Percentiles rank a stretch among this genome's conserved stretches.
These are phyloP conservation scores for Eimeria brunetti DNA, from an alignment of 169 alveolate species.

Conservation along the genomic window DNA sequence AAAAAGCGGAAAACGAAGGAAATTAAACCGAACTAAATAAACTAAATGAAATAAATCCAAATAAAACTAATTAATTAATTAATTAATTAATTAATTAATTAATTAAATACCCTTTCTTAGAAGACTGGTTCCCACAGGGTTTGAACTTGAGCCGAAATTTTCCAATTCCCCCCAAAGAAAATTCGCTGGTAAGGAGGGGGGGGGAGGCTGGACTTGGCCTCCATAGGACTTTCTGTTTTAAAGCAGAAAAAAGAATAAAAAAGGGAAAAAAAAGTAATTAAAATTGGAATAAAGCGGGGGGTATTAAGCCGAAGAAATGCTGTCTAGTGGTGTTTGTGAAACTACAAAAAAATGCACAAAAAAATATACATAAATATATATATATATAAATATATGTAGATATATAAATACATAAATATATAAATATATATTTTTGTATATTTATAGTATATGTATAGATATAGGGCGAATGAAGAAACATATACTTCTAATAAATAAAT, in stretches of 20 bases:
- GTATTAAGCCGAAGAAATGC: neutral
- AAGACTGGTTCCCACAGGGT: neutral
- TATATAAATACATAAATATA: neutral
- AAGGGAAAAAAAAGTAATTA: neutral
- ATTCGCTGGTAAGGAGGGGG: neutral
- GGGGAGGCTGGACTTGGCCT: neutral
- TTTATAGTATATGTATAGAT: too few species aligned
- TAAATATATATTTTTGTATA: too few species aligned
- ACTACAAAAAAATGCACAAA: neutral
- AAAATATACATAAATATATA: too few species aligned
- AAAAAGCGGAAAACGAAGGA: too few species aligned
- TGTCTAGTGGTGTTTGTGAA: neutral
- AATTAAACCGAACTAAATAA: too few species aligned
- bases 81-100: too few species aligned
- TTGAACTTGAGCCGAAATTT: constrained; percentile 3
- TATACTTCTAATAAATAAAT: neutral
- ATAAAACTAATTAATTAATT: too few species aligned
- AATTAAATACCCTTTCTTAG: neutral
- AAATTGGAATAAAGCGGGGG: neutral
- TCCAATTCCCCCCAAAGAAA: neutral
- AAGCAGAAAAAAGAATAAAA: too few species aligned
- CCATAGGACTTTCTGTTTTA: neutral
- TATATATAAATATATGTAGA: too few species aligned
- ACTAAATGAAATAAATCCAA: too few species aligned
- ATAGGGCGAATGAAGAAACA: neutral